Evolutionary conservation across 2,329 filamentous ascomycete genomes (phyloP).

Genomic region (Sclerotinia nivalis): DNA sequence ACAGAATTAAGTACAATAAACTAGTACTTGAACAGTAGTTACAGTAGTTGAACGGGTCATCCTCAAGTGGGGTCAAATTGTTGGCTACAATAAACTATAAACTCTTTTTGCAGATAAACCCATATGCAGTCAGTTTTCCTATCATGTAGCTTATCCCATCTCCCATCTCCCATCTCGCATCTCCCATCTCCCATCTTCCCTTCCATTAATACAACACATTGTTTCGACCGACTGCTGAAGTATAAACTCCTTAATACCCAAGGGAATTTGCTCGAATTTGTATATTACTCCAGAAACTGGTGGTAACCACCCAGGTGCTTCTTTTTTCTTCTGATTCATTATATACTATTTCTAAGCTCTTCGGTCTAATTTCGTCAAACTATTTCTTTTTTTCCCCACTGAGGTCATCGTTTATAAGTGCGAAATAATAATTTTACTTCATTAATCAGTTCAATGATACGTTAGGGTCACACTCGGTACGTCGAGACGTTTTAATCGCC

Average conservation of each 20-base stretch:
- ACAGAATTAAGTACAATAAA: neutral
- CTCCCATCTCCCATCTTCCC: neutral
- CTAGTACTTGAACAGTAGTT: too few relatives aligned
- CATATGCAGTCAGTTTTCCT: neutral
- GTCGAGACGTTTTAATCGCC: neutral
- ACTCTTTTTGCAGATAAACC: neutral
- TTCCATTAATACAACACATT: too few relatives aligned
- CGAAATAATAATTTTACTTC: neutral
- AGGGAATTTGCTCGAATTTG: neutral
- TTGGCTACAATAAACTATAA: neutral
- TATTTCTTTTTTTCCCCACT: neutral
- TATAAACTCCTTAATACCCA: neutral
- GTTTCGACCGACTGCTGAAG: neutral
- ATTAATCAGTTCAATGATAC: conserved; percentile 14
- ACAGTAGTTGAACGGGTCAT: neutral
- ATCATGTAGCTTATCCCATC: neutral
- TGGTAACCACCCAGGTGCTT: neutral
- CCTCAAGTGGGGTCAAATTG: neutral
- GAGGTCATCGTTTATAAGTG: neutral
- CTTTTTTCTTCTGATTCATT: neutral
- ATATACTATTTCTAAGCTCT: neutral
- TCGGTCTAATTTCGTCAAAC: neutral
- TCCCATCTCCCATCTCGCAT: neutral
- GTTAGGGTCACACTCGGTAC: neutral
- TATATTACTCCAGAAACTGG: neutral